Evolutionary conservation across 2,329 filamentous ascomycete genomes (phyloP), one percentile per base, ranked within the genome.

Genomic region (Fusarium foetens): DNA sequence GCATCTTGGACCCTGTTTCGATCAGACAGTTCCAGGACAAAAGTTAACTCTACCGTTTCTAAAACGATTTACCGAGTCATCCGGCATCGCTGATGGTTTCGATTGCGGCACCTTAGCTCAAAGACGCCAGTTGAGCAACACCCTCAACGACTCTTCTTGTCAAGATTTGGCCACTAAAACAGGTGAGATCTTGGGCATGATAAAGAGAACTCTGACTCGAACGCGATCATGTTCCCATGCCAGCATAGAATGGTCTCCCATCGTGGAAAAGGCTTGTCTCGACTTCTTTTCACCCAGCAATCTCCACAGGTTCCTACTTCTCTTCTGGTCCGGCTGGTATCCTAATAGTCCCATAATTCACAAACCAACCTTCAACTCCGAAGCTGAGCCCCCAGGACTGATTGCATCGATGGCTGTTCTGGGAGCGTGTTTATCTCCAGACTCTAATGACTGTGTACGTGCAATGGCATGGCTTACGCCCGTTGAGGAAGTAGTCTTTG

Each of bases 261-360:
- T 45, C 1, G 11, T 57, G 2, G 53, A 45, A 8, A 45, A 23
- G 5, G 39, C 4, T 9, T 57, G 53, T 8, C 4, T 35, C 39
- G 53, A 45, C 1, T 57, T 45, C 39, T 57, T 57, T 12, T 57
- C 53, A 0, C 39, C 53, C 3, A 0, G 1, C 4, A 57, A 57
- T 35, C 16, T 57, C 0, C 21, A 14, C 6, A 57, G 39, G 4
- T 55, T 43, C n/a, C 5, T 45, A 1, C 21, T 1, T 6, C 39
- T 57, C 13, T 57, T 57, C 17, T 57, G 53, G 53, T 57, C 27
- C 3, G 53, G 53, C 17, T 57, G 53, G 53, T 57, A 45, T 57
- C 53, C 53, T 11, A 42, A 57, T 6, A 57, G 6, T 6, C 53
- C 53, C 2, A 57, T 57, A 17, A 57, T 57, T 8, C 35, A 57